phyloP scores from a whole-genome alignment of 805 yeast species.

The Saturnispora diversa region DNA sequence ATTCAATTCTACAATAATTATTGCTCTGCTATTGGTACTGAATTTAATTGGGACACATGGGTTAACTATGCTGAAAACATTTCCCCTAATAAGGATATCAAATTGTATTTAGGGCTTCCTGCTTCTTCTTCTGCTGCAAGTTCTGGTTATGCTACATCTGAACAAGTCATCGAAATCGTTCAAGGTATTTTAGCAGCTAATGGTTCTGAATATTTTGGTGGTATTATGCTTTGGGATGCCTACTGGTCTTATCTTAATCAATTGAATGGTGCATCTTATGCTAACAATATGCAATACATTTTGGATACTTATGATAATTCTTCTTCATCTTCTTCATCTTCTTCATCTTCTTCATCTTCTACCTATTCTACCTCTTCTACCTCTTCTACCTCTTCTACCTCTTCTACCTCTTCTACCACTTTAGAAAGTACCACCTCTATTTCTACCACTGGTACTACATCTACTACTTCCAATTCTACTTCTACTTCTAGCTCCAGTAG shows the following conservation, averaged over 20 bases:
- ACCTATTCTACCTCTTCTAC: conserved; percentile 11
- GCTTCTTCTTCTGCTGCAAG: conserved; percentile 45
- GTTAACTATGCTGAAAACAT: conserved; percentile 45
- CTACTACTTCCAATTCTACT: conserved; percentile 12
- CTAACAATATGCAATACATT: conserved; percentile 12
- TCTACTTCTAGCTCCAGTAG: conserved; percentile 14
- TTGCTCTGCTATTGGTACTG: conserved; percentile 42
- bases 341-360: conserved; percentile 7
- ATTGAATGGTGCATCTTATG: conserved; percentile 14
- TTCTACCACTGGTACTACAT: conserved; percentile 10
- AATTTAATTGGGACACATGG: conserved; percentile 70
- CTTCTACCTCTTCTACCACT: conserved; percentile 12
- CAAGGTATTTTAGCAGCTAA: conserved; percentile 23
- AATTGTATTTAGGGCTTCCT: conserved; percentile 70
- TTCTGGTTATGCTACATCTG: conserved; percentile 46
- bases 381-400: conserved; percentile 11
- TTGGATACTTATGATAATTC: conserved; percentile 11
- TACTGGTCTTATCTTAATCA: conserved; percentile 19
- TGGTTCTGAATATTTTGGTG: conserved; percentile 44
- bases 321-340: conserved; percentile 14
- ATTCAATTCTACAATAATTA: conserved; percentile 87
- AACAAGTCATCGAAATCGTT: conserved; percentile 30
- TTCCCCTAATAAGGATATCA: conserved; percentile 62
- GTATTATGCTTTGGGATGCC: conserved; percentile 84
- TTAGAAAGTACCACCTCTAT: no score